Evolutionary conservation across 306 rosid species (phyloP).

Genomic region (Inga leiocalycina): DNA sequence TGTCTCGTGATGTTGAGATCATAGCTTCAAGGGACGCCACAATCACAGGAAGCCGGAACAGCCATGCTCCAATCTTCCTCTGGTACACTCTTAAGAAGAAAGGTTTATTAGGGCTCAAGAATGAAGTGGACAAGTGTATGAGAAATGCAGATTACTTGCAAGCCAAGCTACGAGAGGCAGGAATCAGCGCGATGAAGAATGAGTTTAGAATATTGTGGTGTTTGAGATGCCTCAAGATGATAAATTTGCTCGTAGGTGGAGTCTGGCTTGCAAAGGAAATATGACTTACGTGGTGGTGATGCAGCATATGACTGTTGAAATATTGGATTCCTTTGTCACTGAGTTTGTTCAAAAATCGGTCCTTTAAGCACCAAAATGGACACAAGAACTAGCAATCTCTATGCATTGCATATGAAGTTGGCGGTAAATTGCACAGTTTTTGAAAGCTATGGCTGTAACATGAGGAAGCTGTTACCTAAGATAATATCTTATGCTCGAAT

Average conservation of each 20-base stretch:
- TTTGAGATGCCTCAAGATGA: neutral
- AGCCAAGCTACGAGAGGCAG: neutral
- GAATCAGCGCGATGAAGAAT: neutral
- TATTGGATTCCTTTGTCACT: neutral
- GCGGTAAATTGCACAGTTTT: no score
- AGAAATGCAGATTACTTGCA: constrained; percentile 39
- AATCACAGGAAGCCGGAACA: constrained; percentile 68
- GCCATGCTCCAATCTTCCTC: constrained; percentile 47
- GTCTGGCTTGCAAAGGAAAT: neutral
- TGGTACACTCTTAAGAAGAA: constrained; percentile 56
- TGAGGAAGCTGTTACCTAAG: no score
- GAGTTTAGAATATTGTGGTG: neutral
- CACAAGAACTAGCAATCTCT: no score
- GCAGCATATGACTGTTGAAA: neutral
- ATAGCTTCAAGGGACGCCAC: constrained; percentile 40
- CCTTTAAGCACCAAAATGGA: neutral
- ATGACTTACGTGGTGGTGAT: neutral
- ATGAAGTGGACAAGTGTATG: constrained; percentile 67
- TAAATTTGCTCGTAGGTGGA: neutral
- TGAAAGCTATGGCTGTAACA: no score
- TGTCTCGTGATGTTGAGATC: constrained; percentile 53
- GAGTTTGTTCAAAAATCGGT: neutral
- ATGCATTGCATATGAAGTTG: no score
- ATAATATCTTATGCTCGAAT: no score
- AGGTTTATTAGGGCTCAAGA: constrained; percentile 63